Evolutionary conservation across 441 rosid species (phyloP), one percentile per base, ranked within the genome.

Genomic region (Syzygium syzygioides): DNA sequence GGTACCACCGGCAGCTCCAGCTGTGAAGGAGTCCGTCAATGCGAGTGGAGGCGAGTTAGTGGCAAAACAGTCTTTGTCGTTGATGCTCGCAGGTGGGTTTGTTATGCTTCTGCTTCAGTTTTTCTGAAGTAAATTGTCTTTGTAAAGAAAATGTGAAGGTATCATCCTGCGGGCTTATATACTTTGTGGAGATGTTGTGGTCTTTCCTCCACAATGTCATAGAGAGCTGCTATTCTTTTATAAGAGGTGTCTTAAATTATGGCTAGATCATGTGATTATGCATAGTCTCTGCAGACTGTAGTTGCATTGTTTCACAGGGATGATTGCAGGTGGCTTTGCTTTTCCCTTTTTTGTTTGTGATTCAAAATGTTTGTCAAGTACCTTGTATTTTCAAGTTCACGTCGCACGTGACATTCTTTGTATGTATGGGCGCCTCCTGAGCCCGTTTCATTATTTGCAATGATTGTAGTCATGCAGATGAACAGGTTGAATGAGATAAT

Each of bases 11-110:
- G 14, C 85, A 25, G 45, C 85, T 66, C 6, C 54, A 79, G 11
- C 87, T 54, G 7, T 30, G 85, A 62, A 79, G 60, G 59, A 71
- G 71, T 59, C 91, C 52, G 55, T 79, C 91, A 68, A 71, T 87
- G 26, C 48, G 23, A 18, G 60, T 87, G 37, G 60, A 90, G 85
- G 89, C 90, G 37, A 41, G 88, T 19, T 57, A 92, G 55, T 89
- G 90, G 88, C 88, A n/a, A 90, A 90, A 26, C 87, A 15, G 79
- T 88, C 93, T 86, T 48, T 52, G 14, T 34, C n/a, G 79, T n/a
- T 52, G 55, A 59, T 88, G 85, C 48, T 83, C 37, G n/a, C 23
- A 30, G 55, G 64, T 45, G 62, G 66, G n/a, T 85, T 34, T 30
- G 26, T 55, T 53, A 28, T 13, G 87, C 87, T 85, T 56, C 59